Conservation (phyloP, 192 early-diverging fungal species). For the Coemansia sp. region DNA sequence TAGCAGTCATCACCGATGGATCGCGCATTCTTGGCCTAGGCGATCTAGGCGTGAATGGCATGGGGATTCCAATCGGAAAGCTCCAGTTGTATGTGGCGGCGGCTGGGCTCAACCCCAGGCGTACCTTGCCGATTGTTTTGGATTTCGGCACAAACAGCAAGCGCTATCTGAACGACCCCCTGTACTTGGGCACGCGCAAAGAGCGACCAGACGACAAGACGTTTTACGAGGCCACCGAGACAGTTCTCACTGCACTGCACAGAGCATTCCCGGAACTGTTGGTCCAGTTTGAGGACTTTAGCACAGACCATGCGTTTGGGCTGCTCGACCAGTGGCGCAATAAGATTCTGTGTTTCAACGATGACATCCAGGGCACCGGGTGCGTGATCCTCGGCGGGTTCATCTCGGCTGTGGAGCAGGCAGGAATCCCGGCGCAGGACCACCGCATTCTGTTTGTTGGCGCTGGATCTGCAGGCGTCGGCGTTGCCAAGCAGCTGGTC, state of each 20-base stretch:
- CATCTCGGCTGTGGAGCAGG: constrained; percentile 78
- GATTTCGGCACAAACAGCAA: constrained; percentile 90
- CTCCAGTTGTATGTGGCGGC: constrained; percentile 84
- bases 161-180: constrained; percentile 73
- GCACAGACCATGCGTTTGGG: constrained; percentile 86
- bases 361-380: constrained; percentile 64
- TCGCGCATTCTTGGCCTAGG: constrained; percentile 91
- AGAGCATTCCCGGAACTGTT: constrained; percentile 74
- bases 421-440: constrained; percentile 66
- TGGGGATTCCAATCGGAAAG: constrained; percentile 94
- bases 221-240: constrained; percentile 77
- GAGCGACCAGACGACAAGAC: constrained; percentile 62
- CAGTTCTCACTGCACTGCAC: constrained; percentile 68
- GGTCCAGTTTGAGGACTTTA: constrained; percentile 95
- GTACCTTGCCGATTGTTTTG: constrained; percentile 85
- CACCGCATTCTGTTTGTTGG: constrained; percentile 92
- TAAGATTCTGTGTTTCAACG: constrained; percentile 84
- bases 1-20: constrained; percentile 91
- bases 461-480: constrained; percentile 90
- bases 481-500: constrained; percentile 85
- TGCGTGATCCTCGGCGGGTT: constrained; percentile 90
- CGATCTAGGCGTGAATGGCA: constrained; percentile 89
- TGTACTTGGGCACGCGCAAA: constrained; percentile 79
- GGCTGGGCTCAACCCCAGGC: constrained; percentile 79
- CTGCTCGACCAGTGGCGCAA: constrained; percentile 74